Base-by-base conservation (phyloP, 257 asterid genomes). In the Buddleja alternifolia region DNA sequence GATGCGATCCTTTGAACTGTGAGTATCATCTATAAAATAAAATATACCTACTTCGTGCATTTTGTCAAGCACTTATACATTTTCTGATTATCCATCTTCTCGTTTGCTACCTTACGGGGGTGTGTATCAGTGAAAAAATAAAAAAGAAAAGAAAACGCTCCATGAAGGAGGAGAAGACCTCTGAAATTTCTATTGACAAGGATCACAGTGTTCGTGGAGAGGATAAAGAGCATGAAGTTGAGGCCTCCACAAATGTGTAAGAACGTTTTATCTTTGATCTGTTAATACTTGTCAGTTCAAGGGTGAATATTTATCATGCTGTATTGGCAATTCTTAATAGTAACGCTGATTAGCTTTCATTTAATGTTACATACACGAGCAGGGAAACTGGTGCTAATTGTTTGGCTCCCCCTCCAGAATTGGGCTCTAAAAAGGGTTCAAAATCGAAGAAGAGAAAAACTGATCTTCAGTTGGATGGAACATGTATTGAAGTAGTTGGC, bases 111-210 rank as follows among this genome's bases (percentile, higher is more conserved):
- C 58, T 67, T 60, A 2, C 41, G 46, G 34, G 21, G 75, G 17
- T 67, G 32, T 57, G 3, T 63, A 44, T 76, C 73, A 75, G 84
- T 62, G 67, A 16, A 61, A 79, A 63, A 25, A 72, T 80, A 10
- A 84, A 75, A 69, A 85, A 74, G 85, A 93, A 86, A 82, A 82
- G 95, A 75, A 90, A 83, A 48, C 75, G 66, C 34, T 51, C 76
- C 42, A 57, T 47, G 60, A 71, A 64, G 45, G 83, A 74, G 66
- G 73, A 44, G 68, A 81, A 80, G 69, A 69, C 48, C 60, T 39
- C 61, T 54, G 80, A 67, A 71, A 66, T 53, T 15, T 60, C 63
- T 10, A 50, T 52, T 73, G 59, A 40, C 63, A 62, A 45, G 55
- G 74, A 74, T 55, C 67, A 21, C 21, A 63, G 54, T 57, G 72